phyloP scores from a whole-genome alignment of 2,329 filamentous ascomycete species.

The Bertia moriformis region DNA sequence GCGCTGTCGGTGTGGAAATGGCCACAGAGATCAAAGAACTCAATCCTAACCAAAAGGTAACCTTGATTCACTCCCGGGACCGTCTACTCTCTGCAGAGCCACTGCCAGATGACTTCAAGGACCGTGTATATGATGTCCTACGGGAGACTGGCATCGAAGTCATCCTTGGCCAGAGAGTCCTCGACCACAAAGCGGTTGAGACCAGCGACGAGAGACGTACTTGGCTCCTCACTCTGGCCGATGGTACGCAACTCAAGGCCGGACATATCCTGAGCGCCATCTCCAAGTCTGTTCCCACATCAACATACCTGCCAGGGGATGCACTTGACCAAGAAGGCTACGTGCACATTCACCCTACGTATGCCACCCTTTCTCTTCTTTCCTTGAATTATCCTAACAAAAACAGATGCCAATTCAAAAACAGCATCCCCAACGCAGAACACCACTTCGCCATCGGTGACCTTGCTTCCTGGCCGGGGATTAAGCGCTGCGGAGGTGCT shows the following conservation, averaged over 20 bases:
- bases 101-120: constrained; percentile 56
- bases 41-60: constrained; percentile 51
- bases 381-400: constrained; percentile 2
- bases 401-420: constrained; percentile 36
- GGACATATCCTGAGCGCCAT: constrained; percentile 58
- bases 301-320: constrained; percentile 42
- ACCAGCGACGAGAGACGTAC: constrained; percentile 19
- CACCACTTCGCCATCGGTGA: constrained; percentile 60
- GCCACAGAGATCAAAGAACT: constrained; percentile 61
- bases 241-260: constrained; percentile 42
- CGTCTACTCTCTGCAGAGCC: constrained; percentile 61
- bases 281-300: constrained; percentile 45
- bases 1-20: constrained; percentile 71
- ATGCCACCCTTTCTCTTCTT: constrained; percentile 11
- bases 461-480: constrained; percentile 56
- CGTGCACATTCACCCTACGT: constrained; percentile 44
- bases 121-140: constrained; percentile 40
- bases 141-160: constrained; percentile 49
- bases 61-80: constrained; percentile 58
- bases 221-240: constrained; percentile 34
- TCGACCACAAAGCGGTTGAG: constrained; percentile 27
- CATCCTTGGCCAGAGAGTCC: constrained; percentile 44
- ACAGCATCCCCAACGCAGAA: constrained; percentile 35
- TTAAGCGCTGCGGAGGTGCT: constrained; percentile 65
- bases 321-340: constrained; percentile 50